Evolutionary conservation across 495 filamentous ascomycete species (phyloP).

Genomic region (Cercophora samala): DNA sequence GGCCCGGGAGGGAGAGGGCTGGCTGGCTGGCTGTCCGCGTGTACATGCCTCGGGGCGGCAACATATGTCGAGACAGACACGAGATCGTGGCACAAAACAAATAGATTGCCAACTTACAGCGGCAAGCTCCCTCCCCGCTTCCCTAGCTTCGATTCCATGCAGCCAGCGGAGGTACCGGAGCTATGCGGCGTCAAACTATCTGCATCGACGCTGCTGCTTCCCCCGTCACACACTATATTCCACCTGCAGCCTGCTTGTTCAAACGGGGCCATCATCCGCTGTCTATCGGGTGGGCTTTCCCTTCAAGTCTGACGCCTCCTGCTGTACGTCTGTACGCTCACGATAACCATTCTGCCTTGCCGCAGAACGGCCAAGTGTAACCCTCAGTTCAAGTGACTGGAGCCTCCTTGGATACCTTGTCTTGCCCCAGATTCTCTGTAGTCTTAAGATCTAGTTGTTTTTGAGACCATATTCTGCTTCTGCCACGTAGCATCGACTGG

Average conservation of each 20-base stretch:
- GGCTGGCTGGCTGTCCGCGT: neutral
- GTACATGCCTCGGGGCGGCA: conserved; percentile 4
- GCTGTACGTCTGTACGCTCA: neutral
- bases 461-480: neutral
- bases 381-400: neutral
- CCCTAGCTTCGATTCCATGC: conserved; percentile 6
- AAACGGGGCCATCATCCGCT: neutral
- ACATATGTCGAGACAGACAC: neutral
- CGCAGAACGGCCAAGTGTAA: neutral
- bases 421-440: neutral
- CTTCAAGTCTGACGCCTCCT: conserved; percentile 8
- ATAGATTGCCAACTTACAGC: conserved; percentile 1
- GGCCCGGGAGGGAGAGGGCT: neutral
- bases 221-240: neutral
- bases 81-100: conserved; percentile 5
- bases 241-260: neutral
- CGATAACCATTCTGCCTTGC: neutral
- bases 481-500: no score
- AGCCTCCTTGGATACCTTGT: neutral
- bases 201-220: neutral
- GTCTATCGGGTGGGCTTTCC: neutral
- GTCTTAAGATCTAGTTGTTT: neutral
- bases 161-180: neutral
- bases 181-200: neutral
- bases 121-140: conserved; percentile 3